Percentiles rank a stretch among this genome's conserved stretches.
Evolutionary conservation across 1,284 basidiomycete species (phyloP).

Genomic region (Boletus smithii): DNA sequence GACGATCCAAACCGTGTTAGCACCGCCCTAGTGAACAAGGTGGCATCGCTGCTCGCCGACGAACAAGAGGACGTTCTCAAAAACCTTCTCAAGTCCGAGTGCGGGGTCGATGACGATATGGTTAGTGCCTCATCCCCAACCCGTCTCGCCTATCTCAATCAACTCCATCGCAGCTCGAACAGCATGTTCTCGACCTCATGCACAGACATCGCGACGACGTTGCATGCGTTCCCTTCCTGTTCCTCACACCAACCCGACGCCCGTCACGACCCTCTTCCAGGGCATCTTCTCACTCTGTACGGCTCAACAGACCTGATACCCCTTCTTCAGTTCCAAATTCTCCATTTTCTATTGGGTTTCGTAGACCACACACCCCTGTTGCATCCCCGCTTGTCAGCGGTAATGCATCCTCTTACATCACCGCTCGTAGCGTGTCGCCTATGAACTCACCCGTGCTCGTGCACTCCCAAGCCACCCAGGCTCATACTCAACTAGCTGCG

Average conservation of each 20-base stretch:
- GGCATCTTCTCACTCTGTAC: conserved; percentile 66
- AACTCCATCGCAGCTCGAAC: conserved; percentile 55
- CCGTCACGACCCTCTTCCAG: conserved; percentile 81
- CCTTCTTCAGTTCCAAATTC: conserved; percentile 68
- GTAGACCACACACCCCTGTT: conserved; percentile 72
- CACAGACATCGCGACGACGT: conserved; percentile 82
- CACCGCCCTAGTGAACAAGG: conserved; percentile 58
- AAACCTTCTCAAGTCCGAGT: conserved; percentile 63
- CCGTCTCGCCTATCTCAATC: conserved; percentile 15
- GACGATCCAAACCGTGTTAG: conserved; percentile 55
- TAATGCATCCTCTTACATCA: conserved; percentile 56
- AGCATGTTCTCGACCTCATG: conserved; percentile 80
- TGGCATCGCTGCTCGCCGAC: conserved; percentile 68
- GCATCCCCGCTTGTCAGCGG: conserved; percentile 65
- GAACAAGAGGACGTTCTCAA: conserved; percentile 88
- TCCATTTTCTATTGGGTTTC: conserved; percentile 65
- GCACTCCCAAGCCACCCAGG: conserved; percentile 48
- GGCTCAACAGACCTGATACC: conserved; percentile 67
- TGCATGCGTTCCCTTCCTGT: conserved; percentile 77
- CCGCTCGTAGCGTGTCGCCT: conserved; percentile 58
- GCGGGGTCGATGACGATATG: conserved; percentile 71
- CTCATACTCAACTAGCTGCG: conserved; percentile 59
- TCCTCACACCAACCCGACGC: conserved; percentile 72
- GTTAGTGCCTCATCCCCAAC: conserved; percentile 41
- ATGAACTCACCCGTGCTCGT: conserved; percentile 66